Evolutionary conservation across 768 basidiomycete species (phyloP).

Genomic region (Lepiota subincarnata): DNA sequence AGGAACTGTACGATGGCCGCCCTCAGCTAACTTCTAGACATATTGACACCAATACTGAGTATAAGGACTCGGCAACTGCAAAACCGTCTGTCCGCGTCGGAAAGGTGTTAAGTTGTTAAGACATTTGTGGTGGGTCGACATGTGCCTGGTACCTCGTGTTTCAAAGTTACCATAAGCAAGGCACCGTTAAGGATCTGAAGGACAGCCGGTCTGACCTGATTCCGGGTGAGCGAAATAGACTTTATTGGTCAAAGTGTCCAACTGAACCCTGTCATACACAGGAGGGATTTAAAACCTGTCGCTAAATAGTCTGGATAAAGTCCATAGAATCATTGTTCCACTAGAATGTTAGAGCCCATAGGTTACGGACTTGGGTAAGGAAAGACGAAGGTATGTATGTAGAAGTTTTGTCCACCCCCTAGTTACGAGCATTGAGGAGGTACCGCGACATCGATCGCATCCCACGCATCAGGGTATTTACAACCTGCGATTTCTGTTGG

Average conservation of each 20-base stretch:
- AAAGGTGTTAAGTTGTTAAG: too few species aligned
- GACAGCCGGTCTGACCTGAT: neutral
- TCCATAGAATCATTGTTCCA: neutral
- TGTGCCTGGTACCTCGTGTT: too few species aligned
- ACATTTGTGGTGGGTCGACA: too few species aligned
- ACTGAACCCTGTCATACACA: too few species aligned
- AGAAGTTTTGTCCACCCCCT: neutral
- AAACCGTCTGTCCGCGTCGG: too few species aligned
- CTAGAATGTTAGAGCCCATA: neutral
- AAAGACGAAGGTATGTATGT: neutral
- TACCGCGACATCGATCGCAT: slow-evolving; percentile 29
- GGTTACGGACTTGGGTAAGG: neutral
- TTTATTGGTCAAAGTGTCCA: too few species aligned
- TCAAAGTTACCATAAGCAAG: neutral
- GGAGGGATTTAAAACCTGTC: too few species aligned
- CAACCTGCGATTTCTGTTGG: slow-evolving; percentile 52
- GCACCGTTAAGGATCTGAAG: neutral
- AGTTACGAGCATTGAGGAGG: slow-evolving; percentile 23
- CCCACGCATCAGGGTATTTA: slow-evolving; percentile 48
- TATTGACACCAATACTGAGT: too few species aligned
- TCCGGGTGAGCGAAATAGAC: neutral
- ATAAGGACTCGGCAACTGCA: too few species aligned
- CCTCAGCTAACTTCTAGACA: too few species aligned
- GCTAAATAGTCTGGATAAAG: too few species aligned
- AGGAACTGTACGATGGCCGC: too few species aligned